A percentile compares a stretch with the other conserved stretches of the same genome.
These are phyloP conservation scores for Halenospora varia DNA, from an alignment of 495 filamentous ascomycete genomes.

Conservation along the genomic window DNA sequence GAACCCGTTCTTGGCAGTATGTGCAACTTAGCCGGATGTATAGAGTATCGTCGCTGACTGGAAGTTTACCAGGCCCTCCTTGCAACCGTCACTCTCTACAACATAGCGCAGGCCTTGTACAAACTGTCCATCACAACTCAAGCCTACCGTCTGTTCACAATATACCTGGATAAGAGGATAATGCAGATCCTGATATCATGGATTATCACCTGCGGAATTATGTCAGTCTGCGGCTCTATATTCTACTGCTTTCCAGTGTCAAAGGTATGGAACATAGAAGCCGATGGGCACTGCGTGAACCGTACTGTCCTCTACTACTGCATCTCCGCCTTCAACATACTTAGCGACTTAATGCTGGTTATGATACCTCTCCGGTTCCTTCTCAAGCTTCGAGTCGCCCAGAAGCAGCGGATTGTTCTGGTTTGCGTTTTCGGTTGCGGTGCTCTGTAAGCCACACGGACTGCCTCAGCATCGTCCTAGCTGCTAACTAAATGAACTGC, in stretches of 20 bases:
- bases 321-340: conserved; percentile 51
- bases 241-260: conserved; percentile 53
- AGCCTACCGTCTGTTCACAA: conserved; percentile 7
- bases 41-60: too few species aligned
- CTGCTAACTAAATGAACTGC: background rate
- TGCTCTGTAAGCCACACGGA: conserved; percentile 11
- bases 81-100: conserved; percentile 7
- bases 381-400: conserved; percentile 44
- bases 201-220: conserved; percentile 2
- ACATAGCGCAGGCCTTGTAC: conserved; percentile 7
- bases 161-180: background rate
- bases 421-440: conserved; percentile 54
- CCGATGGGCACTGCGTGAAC: conserved; percentile 48
- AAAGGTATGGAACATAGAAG: conserved; percentile 46
- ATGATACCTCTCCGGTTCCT: conserved; percentile 52
- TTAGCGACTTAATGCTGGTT: conserved; percentile 53
- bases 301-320: conserved; percentile 40
- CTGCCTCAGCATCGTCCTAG: background rate
- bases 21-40: background rate
- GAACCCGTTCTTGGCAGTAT: conserved; percentile 2
- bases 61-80: conserved; percentile 6
- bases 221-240: conserved; percentile 16
- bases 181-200: conserved; percentile 3
- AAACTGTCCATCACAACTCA: conserved; percentile 9
- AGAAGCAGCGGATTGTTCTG: conserved; percentile 47